Evolutionary conservation across 2,329 filamentous ascomycete genomes (phyloP), one percentile per base, ranked within the genome.

Genomic region (Aspergillus aculeatus): DNA sequence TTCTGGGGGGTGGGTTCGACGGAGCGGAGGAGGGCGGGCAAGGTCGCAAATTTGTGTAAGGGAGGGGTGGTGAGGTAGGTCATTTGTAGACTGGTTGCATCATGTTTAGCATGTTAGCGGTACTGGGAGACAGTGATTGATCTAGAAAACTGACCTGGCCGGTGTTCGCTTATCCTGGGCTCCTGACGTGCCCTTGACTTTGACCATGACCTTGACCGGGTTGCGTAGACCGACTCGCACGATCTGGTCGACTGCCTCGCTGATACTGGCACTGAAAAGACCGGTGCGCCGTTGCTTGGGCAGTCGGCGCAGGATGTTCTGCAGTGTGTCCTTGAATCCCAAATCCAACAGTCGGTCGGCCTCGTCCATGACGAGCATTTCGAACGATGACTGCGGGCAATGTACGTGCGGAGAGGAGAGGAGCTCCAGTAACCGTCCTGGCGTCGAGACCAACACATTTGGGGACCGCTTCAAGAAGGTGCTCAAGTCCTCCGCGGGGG

Each of bases 271-370:
- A 70, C 92, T 96, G 77, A 98, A 99, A 0, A 99, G 80, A 0
- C 95, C 95, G 0, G 95, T 99, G 52, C 95, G 85, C 54, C 95
- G 84, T 74, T 99, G 95, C 72, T 99, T 99, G 0, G 95, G 95
- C 5, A 99, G 79, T 16, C 90, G 85, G 0, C 86, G 86, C 23
- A 99, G 79, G 47, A 98, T 96, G 57, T 87, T 90, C 67, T 95
- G 91, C 29, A 99, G 77, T 66, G 96, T 92, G 58, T 91, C 88
- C 74, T 96, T 95, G 77, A 99, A 98, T 5, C 96, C 95, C 23
- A 98, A 83, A 76, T 99, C 95, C 11, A 99, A 82, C 26, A 99
- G 80, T 60, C 95, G 85, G 75, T 99, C 95, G 53, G 94, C 95
- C 78, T 99, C 95, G 71, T 99, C 95, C 38, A 99, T 83, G 3